Conservation (phyloP, 176 grass and related monocot species). For the Aegilops sharonensis region DNA sequence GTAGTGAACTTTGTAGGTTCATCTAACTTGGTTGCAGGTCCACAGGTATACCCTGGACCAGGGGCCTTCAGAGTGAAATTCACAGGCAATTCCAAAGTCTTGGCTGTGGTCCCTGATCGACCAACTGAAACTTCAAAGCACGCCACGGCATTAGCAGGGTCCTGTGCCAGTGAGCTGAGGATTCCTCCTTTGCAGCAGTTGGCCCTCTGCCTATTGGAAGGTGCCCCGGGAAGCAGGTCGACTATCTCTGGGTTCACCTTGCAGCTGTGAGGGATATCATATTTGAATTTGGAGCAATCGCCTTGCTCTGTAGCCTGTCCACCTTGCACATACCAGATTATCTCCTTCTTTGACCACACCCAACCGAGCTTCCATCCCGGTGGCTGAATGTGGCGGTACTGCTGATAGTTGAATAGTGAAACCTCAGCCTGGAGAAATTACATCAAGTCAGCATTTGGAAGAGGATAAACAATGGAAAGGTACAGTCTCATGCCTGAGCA, state of each 20-base stretch:
- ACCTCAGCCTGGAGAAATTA: constrained; percentile 54
- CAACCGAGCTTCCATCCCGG: constrained; percentile 72
- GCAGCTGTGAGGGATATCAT: constrained; percentile 56
- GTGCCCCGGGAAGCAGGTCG: constrained; percentile 58
- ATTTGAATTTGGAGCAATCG: constrained; percentile 77
- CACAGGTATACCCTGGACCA: constrained; percentile 67
- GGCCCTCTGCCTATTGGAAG: constrained; percentile 62
- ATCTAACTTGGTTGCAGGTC: constrained; percentile 39
- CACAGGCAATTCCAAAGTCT: constrained; percentile 36
- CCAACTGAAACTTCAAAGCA: constrained; percentile 66
- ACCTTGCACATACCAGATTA: constrained; percentile 58
- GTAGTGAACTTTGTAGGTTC: constrained; percentile 52
- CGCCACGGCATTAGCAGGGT: constrained; percentile 42
- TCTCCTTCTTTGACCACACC: constrained; percentile 67
- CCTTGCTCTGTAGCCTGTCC: constrained; percentile 66
- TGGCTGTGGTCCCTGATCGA: constrained; percentile 62
- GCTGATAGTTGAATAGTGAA: constrained; percentile 72
- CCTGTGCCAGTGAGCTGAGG: constrained; percentile 50
- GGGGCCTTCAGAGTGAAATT: constrained; percentile 54
- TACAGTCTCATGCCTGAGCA: not conserved
- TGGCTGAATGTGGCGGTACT: constrained; percentile 67
- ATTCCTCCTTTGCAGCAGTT: constrained; percentile 79
- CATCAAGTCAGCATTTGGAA: not conserved
- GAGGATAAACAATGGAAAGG: not conserved
- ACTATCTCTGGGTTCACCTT: constrained; percentile 48